Conservation (phyloP, 2,329 filamentous ascomycete genomes). For the Alternaria solani region DNA sequence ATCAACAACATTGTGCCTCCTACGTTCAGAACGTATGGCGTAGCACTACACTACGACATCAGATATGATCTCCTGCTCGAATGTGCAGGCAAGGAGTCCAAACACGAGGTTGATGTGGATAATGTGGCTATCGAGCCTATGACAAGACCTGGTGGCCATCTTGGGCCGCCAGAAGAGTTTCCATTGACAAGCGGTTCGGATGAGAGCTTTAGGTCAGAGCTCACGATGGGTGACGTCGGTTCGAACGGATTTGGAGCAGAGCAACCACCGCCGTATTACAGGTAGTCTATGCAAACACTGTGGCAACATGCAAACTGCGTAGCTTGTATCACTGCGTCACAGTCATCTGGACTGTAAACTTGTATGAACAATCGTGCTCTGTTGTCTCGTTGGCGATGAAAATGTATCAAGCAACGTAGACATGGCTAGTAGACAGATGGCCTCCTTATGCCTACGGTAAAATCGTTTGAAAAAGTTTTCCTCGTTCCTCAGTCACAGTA, state of each 20-base stretch:
- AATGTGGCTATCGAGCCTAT: constrained; percentile 27
- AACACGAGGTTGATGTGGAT: constrained; percentile 24
- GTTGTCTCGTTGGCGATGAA: background rate
- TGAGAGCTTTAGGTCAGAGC: constrained; percentile 7
- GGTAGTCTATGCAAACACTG: background rate
- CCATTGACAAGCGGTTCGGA: constrained; percentile 13
- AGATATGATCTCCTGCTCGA: constrained; percentile 28
- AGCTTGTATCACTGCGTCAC: background rate
- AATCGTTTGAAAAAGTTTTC: background rate
- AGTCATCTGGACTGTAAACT: too few species aligned
- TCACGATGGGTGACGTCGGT: constrained; percentile 1
- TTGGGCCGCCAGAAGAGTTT: constrained; percentile 24
- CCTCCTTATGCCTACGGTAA: background rate
- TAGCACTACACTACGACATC: constrained; percentile 27
- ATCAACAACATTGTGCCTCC: constrained; percentile 28
- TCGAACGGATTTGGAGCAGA: background rate
- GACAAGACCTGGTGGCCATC: constrained; percentile 25
- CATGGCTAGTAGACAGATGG: too few species aligned
- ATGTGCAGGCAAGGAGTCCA: constrained; percentile 29
- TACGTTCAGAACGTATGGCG: constrained; percentile 29
- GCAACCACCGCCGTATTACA: constrained; percentile 13
- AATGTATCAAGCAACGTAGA: background rate
- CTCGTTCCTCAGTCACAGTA: background rate
- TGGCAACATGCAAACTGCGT: background rate
- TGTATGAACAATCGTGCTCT: background rate